These are phyloP conservation scores for Ogataea saltuana DNA, from an alignment of 805 yeast genomes.

Conservation along the genomic window DNA sequence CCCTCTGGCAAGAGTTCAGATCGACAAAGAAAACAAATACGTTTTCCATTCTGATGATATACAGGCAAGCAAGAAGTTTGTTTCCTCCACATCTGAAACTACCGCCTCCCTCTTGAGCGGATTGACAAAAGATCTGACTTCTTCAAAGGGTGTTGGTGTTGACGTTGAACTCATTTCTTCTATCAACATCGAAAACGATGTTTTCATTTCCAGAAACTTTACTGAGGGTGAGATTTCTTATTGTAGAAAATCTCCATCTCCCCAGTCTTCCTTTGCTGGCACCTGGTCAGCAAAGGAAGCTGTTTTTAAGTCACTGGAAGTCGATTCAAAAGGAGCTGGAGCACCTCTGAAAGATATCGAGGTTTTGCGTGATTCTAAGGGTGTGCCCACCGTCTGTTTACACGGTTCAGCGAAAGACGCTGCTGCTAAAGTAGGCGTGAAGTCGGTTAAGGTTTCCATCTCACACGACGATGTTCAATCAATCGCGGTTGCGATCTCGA, in stretches of 20 bases:
- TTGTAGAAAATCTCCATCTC: conserved; percentile 71
- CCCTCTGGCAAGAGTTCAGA: conserved; percentile 80
- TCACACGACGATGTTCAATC: conserved; percentile 97
- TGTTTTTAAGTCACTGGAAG: conserved; percentile 93
- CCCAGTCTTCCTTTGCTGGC: conserved; percentile 92
- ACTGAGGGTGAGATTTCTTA: conserved; percentile 77
- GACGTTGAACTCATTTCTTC: conserved; percentile 90
- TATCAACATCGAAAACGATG: conserved; percentile 82
- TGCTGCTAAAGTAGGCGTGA: conserved; percentile 70
- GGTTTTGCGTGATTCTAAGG: conserved; percentile 67
- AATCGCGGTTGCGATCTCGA: conserved; percentile 90
- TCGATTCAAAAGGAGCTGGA: conserved; percentile 89
- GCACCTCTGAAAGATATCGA: conserved; percentile 92
- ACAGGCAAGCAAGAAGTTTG: conserved; percentile 46
- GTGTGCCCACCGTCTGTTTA: conserved; percentile 80
- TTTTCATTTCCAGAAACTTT: conserved; percentile 91
- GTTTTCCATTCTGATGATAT: conserved; percentile 51
- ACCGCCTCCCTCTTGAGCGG: conserved; percentile 64
- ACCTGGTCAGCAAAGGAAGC: conserved; percentile 99
- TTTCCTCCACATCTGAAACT: conserved; percentile 48
- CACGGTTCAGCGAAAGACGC: conserved; percentile 75
- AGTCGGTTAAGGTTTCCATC: conserved; percentile 78
- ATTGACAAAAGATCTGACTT: conserved; percentile 49
- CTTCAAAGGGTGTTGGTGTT: conserved; percentile 83
- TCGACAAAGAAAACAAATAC: conserved; percentile 39